phyloP scores from a whole-genome alignment of 2,329 filamentous ascomycete species.

The Spiromastix sp. region DNA sequence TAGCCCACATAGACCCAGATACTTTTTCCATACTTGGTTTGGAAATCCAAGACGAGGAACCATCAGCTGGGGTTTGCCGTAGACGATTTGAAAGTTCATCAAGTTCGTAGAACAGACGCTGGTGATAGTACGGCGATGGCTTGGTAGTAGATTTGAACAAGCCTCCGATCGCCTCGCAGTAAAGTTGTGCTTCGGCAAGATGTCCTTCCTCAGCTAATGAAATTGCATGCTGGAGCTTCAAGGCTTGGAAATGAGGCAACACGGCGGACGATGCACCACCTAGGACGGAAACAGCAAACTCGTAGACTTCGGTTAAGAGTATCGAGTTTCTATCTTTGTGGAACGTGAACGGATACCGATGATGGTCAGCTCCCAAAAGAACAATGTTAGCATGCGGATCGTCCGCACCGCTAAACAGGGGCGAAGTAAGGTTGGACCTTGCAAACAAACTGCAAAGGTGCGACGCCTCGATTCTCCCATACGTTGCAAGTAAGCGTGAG shows the following conservation, averaged over 20 bases:
- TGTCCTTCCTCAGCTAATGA: slow-evolving; percentile 75
- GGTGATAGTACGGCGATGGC: slow-evolving; percentile 77
- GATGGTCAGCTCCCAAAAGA: slow-evolving; percentile 75
- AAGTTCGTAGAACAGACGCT: slow-evolving; percentile 59
- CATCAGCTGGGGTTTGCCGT: slow-evolving; percentile 74
- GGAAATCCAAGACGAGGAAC: slow-evolving; percentile 77
- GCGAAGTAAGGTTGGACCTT: slow-evolving; percentile 39
- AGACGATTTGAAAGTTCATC: slow-evolving; percentile 78
- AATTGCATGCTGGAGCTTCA: slow-evolving; percentile 83
- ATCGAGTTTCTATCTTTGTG: slow-evolving; percentile 74
- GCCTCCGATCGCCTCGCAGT: slow-evolving; percentile 73
- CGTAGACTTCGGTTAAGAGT: slow-evolving; percentile 92
- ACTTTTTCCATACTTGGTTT: slow-evolving; percentile 96
- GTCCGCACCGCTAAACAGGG: slow-evolving; percentile 71
- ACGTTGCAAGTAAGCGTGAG: slow-evolving; percentile 71
- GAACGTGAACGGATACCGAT: slow-evolving; percentile 58
- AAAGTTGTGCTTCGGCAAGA: slow-evolving; percentile 73
- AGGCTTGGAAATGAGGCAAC: slow-evolving; percentile 74
- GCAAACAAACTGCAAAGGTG: slow-evolving; percentile 93
- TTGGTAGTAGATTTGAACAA: slow-evolving; percentile 73
- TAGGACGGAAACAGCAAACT: slow-evolving; percentile 72
- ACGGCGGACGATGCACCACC: slow-evolving; percentile 46
- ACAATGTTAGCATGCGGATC: slow-evolving; percentile 71
- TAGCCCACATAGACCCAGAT: slow-evolving; percentile 78
- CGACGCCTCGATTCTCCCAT: slow-evolving; percentile 81